These are phyloP conservation scores for Artemisia tridentata DNA, from an alignment of 129 eudicot species.

Conservation along the genomic window DNA sequence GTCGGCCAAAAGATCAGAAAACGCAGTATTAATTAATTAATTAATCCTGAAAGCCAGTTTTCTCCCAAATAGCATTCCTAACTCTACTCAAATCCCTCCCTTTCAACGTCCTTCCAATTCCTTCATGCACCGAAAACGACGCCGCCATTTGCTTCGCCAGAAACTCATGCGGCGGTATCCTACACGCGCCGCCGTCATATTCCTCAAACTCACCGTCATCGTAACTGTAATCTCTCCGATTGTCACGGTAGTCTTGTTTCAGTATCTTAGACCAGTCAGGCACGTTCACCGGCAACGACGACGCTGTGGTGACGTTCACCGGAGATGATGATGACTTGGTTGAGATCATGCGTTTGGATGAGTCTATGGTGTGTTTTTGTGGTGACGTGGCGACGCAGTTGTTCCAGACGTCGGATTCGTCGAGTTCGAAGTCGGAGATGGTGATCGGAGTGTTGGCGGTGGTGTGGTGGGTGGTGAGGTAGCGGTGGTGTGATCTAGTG, in stretches of 20 bases:
- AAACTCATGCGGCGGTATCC: conserved; percentile 42
- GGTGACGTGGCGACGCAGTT: conserved; percentile 38
- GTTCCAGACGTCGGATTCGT: conserved; percentile 77
- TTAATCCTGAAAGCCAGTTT: conserved; percentile 80
- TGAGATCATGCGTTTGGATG: conserved; percentile 29
- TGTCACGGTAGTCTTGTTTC: conserved; percentile 52
- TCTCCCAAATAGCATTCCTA: conserved; percentile 82
- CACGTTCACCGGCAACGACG: conserved; percentile 70
- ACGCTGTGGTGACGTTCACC: conserved; percentile 32
- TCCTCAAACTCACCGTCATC: conserved; percentile 34
- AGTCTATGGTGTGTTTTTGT: conserved; percentile 27
- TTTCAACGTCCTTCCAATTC: conserved; percentile 76
- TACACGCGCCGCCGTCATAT: conserved; percentile 10
- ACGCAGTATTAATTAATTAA: background rate
- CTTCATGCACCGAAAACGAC: conserved; percentile 73
- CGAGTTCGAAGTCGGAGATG: conserved; percentile 58
- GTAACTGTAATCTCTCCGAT: conserved; percentile 28
- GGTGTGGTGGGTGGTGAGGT: conserved; percentile 33
- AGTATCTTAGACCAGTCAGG: conserved; percentile 82
- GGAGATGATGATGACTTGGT: conserved; percentile 31
- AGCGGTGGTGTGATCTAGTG: conserved; percentile 46
- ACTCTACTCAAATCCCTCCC: conserved; percentile 87
- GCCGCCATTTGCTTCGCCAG: conserved; percentile 36
- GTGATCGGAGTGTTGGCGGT: conserved; percentile 3
- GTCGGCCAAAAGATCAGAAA: too few relatives aligned